phyloP scores from a whole-genome alignment of 805 yeast species.

The Saccharomycopsis sp. region DNA sequence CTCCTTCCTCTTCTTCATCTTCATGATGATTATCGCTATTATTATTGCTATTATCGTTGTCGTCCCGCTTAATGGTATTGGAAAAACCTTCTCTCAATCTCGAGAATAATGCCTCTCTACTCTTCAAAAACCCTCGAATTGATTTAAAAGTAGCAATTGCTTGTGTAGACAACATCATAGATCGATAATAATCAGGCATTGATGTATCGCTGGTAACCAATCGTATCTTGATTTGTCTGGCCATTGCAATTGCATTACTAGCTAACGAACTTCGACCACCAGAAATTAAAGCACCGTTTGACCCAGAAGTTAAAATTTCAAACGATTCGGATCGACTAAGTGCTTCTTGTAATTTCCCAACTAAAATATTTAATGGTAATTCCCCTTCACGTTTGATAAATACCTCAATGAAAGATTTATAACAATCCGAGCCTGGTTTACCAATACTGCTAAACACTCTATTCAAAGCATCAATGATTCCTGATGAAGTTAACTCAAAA shows the following conservation, averaged over 20 bases:
- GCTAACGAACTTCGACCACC: conserved; percentile 26
- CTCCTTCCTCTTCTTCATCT: conserved; percentile 23
- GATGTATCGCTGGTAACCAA: conserved; percentile 28
- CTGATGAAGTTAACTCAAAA: conserved; percentile 68
- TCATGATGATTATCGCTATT: conserved; percentile 22
- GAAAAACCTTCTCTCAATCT: conserved; percentile 3
- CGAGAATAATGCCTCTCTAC: conserved; percentile 31
- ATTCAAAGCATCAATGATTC: conserved; percentile 43
- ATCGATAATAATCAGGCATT: conserved; percentile 26
- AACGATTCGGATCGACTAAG: conserved; percentile 69
- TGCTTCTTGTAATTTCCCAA: conserved; percentile 62
- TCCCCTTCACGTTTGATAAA: conserved; percentile 21
- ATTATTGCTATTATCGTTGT: not conserved
- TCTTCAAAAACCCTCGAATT: conserved; percentile 40
- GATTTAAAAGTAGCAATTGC: conserved; percentile 56
- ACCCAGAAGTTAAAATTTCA: conserved; percentile 39
- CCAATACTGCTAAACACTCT: conserved; percentile 29
- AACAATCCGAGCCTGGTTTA: conserved; percentile 30
- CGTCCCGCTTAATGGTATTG: not conserved
- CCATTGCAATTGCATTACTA: conserved; percentile 52
- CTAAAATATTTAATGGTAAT: conserved; percentile 27
- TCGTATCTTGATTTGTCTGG: conserved; percentile 60
- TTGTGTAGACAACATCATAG: conserved; percentile 43
- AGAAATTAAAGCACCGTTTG: conserved; percentile 9
- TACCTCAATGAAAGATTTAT: conserved; percentile 38